A percentile compares a stretch with the other conserved stretches of the same genome.
phyloP scores from a whole-genome alignment of 2,329 filamentous ascomycete species.

The Cordyceps cateniannulata region DNA sequence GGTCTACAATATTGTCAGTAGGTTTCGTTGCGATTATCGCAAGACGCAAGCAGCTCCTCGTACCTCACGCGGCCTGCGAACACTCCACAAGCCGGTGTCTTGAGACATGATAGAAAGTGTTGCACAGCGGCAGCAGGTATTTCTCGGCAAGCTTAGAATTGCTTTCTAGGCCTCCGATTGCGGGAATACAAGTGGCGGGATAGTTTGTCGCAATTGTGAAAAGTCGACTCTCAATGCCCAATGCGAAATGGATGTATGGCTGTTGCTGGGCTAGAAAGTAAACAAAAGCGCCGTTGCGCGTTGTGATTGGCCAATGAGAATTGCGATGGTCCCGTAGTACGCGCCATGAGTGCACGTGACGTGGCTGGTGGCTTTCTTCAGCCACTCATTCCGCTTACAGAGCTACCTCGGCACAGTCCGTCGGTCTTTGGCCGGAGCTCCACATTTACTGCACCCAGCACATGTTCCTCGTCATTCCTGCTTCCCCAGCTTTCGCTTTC shows the following conservation, averaged over 20 bases:
- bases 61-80: slow-evolving; percentile 87
- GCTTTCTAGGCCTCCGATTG: slow-evolving; percentile 4
- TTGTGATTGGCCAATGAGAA: slow-evolving; percentile 14
- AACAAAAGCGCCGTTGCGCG: slow-evolving; percentile 27
- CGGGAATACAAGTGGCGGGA: neutral
- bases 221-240: slow-evolving; percentile 11
- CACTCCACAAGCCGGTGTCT: slow-evolving; percentile 82
- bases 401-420: slow-evolving; percentile 23
- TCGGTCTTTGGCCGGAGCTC: slow-evolving; percentile 19
- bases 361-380: neutral
- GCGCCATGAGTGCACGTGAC: slow-evolving; percentile 22
- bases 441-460: slow-evolving; percentile 23
- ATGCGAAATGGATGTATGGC: neutral
- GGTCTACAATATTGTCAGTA: slow-evolving; percentile 50
- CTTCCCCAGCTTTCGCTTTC: slow-evolving; percentile 6
- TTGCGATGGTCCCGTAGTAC: neutral
- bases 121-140: neutral
- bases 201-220: slow-evolving; percentile 13
- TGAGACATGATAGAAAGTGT: slow-evolving; percentile 60
- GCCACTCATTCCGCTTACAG: neutral
- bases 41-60: neutral
- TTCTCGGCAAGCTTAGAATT: slow-evolving; percentile 14
- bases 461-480: slow-evolving; percentile 22
- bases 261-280: slow-evolving; percentile 37
- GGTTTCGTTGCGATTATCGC: slow-evolving; percentile 1